Base-by-base conservation (phyloP, 108 stramenopile species). In the Nitzschia putrida region DNA sequence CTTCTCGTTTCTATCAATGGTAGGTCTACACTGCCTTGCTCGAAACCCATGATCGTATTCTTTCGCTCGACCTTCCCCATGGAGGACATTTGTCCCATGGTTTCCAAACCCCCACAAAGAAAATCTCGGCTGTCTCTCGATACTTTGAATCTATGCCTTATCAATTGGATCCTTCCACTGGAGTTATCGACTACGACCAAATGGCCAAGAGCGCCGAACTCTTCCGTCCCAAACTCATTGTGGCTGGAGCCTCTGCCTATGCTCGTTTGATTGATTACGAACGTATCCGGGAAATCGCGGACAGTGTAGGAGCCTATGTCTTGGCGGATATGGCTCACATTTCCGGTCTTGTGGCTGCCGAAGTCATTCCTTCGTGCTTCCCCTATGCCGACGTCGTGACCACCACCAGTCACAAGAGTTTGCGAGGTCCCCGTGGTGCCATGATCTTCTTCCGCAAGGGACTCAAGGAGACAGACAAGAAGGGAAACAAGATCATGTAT, bases 261-360 rank as follows among this genome's bases (percentile, higher is more conserved):
- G 81, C 98, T 24, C 95, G 99, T 50, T 74, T 97, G 53, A 97
- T 99, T 75, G 99, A 99, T 85, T 99, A 99, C 74, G 95, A 97
- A 69, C 93, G 97, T 55, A 96, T 99, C 70, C 94, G 95, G 39
- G 61, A 92, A 50, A 96, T 97, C 70, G 92, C 94, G 38, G 98
- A 98, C 72, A 73, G 82, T 64, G 92, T 96, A 40, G 93, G 89
- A 39, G 97, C 99, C 18, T 96, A 95, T 64, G 88, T 99, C 65
- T 68, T 99, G 71, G 82, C 97, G 6, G 99, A 99, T 75, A 99
- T 99, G 99, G 99, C 99, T 22, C 99, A 99, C 90, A 98, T 99
- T 83, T 94, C 92, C 8, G 99, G 99, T 41, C 86, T 99, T 40
- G 90, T 99, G 54, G 81, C 98, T 7, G 97, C 98, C 12, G 87